Conservation (phyloP, 345 rosid genomes). For the Linum tenue region DNA sequence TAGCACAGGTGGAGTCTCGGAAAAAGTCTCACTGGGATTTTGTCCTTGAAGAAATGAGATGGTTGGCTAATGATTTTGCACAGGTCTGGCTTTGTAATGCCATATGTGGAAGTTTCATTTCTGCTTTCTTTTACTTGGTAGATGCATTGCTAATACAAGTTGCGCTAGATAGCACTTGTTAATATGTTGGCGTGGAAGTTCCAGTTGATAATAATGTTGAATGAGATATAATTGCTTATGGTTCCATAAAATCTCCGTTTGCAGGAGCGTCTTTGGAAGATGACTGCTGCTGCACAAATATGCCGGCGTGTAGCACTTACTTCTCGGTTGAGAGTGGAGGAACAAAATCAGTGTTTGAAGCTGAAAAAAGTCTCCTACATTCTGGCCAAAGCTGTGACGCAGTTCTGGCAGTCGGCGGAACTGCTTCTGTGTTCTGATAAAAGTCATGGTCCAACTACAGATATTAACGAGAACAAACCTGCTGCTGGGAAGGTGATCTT, state of each 20-base stretch:
- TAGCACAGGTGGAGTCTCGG: slow-evolving; percentile 35
- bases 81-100: slow-evolving; percentile 51
- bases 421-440: slow-evolving; percentile 28
- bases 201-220: no score
- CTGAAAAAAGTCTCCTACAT: slow-evolving; percentile 52
- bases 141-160: background rate
- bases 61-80: slow-evolving; percentile 97
- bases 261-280: slow-evolving; percentile 98
- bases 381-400: slow-evolving; percentile 74
- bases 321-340: slow-evolving; percentile 50
- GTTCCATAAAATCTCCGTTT: slow-evolving; percentile 9
- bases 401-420: slow-evolving; percentile 78
- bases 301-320: slow-evolving; percentile 59
- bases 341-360: slow-evolving; percentile 37
- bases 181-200: background rate
- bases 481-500: slow-evolving; percentile 3
- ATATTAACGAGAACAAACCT: slow-evolving; percentile 21
- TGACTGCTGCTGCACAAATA: slow-evolving; percentile 90
- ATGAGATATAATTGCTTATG: background rate
- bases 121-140: slow-evolving; percentile 10
- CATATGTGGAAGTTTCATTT: background rate
- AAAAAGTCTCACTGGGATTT: slow-evolving; percentile 82
- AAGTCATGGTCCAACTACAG: slow-evolving; percentile 19
- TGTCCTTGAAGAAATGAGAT: slow-evolving; percentile 99
- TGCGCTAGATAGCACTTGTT: background rate